Evolutionary conservation across 306 rosid species (phyloP).

Genomic region (Betula pendula): DNA sequence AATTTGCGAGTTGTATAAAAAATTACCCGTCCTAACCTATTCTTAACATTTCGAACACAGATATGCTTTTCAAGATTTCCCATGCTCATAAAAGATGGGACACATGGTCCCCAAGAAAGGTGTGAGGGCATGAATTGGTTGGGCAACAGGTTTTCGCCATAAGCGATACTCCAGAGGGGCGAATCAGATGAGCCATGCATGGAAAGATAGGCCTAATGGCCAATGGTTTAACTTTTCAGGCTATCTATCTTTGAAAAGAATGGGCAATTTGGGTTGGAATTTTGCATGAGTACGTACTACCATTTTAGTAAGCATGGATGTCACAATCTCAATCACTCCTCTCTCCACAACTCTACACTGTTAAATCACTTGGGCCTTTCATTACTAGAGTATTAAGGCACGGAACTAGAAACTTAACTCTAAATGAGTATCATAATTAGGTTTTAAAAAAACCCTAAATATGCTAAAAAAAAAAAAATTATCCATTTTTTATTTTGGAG

Average conservation of each 20-base stretch:
- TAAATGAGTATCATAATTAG: too few relatives aligned
- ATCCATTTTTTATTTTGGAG: too few relatives aligned
- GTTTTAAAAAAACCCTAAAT: too few relatives aligned
- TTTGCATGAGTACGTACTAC: neutral
- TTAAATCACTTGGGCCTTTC: neutral
- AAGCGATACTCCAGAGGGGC: too few relatives aligned
- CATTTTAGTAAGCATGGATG: neutral
- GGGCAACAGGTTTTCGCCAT: neutral
- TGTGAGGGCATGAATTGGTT: neutral
- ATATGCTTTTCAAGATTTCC: neutral
- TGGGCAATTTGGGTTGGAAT: conserved; percentile 10
- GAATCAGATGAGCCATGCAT: too few relatives aligned
- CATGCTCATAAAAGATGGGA: neutral
- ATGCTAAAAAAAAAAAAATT: too few relatives aligned
- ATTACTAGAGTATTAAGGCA: too few relatives aligned
- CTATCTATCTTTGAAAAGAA: neutral
- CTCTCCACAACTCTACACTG: neutral
- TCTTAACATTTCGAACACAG: neutral
- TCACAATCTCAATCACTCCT: neutral
- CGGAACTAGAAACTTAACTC: too few relatives aligned
- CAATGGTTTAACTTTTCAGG: neutral
- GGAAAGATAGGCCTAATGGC: neutral
- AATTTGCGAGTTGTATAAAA: too few relatives aligned
- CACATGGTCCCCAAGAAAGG: neutral
- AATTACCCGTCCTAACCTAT: too few relatives aligned